These are phyloP conservation scores for Dysphania ambrosioides DNA, from an alignment of 148 eudicot genomes.

Conservation along the genomic window DNA sequence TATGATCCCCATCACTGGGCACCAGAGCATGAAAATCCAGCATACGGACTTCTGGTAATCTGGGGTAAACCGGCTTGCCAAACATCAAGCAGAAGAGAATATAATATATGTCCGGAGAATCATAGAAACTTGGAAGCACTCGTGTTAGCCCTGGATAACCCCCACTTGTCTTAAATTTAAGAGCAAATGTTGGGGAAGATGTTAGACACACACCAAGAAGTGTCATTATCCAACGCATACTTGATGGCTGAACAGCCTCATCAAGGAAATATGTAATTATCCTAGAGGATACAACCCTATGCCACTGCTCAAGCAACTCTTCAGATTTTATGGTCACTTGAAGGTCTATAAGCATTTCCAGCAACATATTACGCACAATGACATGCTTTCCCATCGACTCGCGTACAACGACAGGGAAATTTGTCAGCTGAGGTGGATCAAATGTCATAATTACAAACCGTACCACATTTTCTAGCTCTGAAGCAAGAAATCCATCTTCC, in stretches of 20 bases:
- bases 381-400: constrained; percentile 99
- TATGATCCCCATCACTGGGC: constrained; percentile 77
- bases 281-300: constrained; percentile 85
- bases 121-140: constrained; percentile 90
- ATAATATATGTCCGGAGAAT: constrained; percentile 97
- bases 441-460: constrained; percentile 95
- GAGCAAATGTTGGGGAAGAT: constrained; percentile 88
- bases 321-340: constrained; percentile 85
- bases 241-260: constrained; percentile 97
- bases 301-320: constrained; percentile 97
- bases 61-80: constrained; percentile 94
- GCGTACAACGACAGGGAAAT: constrained; percentile 48
- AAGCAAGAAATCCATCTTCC: constrained; percentile 88
- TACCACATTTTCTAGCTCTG: constrained; percentile 94
- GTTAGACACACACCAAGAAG: constrained; percentile 97
- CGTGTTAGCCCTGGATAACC: constrained; percentile 86
- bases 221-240: constrained; percentile 99
- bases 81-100: constrained; percentile 93
- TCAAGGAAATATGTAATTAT: constrained; percentile 85
- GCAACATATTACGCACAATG: constrained; percentile 95
- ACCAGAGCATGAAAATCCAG: constrained; percentile 95
- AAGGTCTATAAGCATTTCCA: constrained; percentile 95
- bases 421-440: constrained; percentile 80
- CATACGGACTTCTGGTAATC: constrained; percentile 97
- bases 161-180: constrained; percentile 82